Conservation (phyloP, 768 basidiomycete genomes). For the Dioszegia hungarica region DNA sequence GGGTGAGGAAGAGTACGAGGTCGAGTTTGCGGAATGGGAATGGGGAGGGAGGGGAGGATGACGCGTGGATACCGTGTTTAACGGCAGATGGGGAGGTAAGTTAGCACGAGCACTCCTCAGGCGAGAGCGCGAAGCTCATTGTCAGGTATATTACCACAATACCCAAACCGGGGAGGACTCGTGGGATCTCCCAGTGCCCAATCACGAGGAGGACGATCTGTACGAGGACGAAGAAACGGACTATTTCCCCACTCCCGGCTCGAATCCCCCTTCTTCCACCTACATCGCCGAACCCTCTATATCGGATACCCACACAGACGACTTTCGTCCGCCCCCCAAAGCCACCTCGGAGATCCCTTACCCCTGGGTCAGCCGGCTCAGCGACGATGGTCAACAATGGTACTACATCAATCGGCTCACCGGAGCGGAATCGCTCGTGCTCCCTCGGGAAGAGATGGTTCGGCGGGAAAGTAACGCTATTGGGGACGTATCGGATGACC, state of each 20-base stretch:
- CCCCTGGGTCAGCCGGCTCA: constrained; percentile 74
- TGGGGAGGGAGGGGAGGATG: constrained; percentile 12
- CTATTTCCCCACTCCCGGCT: constrained; percentile 9
- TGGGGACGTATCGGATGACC: constrained; percentile 3
- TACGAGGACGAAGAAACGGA: constrained; percentile 17
- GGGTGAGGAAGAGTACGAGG: neutral
- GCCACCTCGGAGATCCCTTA: constrained; percentile 44
- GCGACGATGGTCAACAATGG: constrained; percentile 76
- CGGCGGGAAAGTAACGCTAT: constrained; percentile 1
- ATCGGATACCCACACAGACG: constrained; percentile 38
- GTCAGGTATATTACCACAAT: constrained; percentile 90
- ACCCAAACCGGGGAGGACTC: constrained; percentile 59
- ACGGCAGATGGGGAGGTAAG: constrained; percentile 73
- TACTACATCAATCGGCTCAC: constrained; percentile 71
- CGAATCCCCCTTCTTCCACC: constrained; percentile 4
- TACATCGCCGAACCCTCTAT: constrained; percentile 49
- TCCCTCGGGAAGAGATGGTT: constrained; percentile 7
- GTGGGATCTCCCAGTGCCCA: constrained; percentile 64
- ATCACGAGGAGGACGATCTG: constrained; percentile 21
- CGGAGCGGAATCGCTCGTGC: constrained; percentile 53
- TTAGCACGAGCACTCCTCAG: neutral
- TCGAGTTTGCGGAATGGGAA: neutral
- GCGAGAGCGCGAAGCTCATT: neutral
- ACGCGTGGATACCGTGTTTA: constrained; percentile 89
- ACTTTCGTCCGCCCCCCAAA: constrained; percentile 21